Base-by-base conservation (phyloP, 352 stramenopile species). In the Ophiocytium majus region DNA sequence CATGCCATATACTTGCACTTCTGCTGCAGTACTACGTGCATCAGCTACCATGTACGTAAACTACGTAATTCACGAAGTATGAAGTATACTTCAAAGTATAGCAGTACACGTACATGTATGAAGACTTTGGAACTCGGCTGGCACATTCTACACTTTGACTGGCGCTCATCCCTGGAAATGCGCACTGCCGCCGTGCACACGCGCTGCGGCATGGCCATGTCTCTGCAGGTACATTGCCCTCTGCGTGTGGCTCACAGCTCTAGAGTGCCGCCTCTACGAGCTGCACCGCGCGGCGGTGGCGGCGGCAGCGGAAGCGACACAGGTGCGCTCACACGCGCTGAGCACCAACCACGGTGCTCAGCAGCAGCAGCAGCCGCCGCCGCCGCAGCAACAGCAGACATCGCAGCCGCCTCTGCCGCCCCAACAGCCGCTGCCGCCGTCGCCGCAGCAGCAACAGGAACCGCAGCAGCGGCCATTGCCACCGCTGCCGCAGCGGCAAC, bases 191-290 rank as follows among this genome's bases (percentile, higher is more conserved):
- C n/a, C n/a, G n/a, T n/a, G n/a, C n/a, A n/a, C n/a, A n/a, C n/a
- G n/a, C n/a, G n/a, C n/a, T n/a, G n/a, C n/a, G n/a, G n/a, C n/a
- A n/a, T n/a, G n/a, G n/a, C n/a, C n/a, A n/a, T n/a, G n/a, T 71
- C 23, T 71, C 28, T 71, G 66, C 35, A 78, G 66, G 66, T 78
- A 78, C 35, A 78, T 43, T 14, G 66, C 66, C 5, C 32, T 43
- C 5, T 43, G 66, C 66, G 5, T 78, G 32, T 78, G 66, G 66
- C 66, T 78, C 32, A 43, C 35, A 10, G 32, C 66, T 5, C 66
- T 78, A 14, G 66, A 78, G 66, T 78, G 66, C 35, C 32, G 66
- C 32, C 66, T 78, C 5, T 78, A 78, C 66, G 66, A 78, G 32
- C 32, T 78, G 66, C 35, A 78, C 66, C 32, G 43, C 43, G 43